Base-by-base conservation (phyloP, 345 rosid species). In the Eucalyptus pumila region DNA sequence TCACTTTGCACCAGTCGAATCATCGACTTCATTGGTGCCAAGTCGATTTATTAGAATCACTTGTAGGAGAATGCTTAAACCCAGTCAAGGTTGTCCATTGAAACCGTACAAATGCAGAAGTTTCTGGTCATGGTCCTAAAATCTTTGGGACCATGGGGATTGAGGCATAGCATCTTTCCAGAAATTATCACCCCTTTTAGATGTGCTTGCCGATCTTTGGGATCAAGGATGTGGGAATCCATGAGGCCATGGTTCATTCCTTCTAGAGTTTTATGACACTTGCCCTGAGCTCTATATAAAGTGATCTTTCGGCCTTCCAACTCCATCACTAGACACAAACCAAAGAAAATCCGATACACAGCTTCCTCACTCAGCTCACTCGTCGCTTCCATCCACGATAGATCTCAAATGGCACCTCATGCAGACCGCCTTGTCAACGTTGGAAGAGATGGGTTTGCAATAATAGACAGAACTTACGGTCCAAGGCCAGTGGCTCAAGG, bases 391-490 rank as follows among this genome's bases (percentile, higher is more conserved):
- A 85, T 26, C 65, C 37, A 10, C 80, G 37, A 67, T 67, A 67
- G 17, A n/a, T 42, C 54, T 51, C 12, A n/a, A 50, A 88, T 88
- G 87, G 87, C 87, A 23, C 6, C 60, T 47, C 90, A n/a, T 27
- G 49, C 47, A 69, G 21, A 48, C 47, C 19, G 34, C 27, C 90
- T 86, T 16, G 85, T 37, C 14, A 2, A 65, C 11, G 42, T 49
- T 50, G 90, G 85, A 86, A n/a, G 32, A 54, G 90, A 86, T 5
- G 88, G 72, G 42, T 89, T 67, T 50, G 90, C 49, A 50, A 9
- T 86, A 2, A 12, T 86, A 48, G 86, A 89, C 65, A 8, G n/a
- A 58, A 15, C 45, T 17, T 88, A n/a, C 32, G 6, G 47, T 24
- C 47, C 14, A 42, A 47, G 37, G 17, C 45, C 81, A 1, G 3